Percentiles rank a stretch among this genome's conserved stretches.
phyloP scores from a whole-genome alignment of 805 yeast species.

The Ogataea pini region DNA sequence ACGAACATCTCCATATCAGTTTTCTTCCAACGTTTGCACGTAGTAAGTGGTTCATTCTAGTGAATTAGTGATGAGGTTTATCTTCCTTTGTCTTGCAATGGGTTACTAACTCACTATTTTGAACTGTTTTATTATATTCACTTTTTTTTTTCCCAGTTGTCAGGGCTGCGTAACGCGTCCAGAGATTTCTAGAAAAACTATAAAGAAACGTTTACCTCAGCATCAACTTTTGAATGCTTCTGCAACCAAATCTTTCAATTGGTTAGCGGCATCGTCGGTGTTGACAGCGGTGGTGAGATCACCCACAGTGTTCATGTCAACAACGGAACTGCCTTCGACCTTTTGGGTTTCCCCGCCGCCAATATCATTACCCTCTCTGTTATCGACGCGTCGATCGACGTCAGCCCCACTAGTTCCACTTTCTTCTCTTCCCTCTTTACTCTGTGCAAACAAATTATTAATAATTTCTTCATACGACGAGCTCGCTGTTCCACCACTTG shows the following conservation, averaged over 20 bases:
- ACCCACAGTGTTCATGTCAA: neutral
- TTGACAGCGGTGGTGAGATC: neutral
- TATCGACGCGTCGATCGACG: conserved; percentile 8
- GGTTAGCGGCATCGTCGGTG: conserved; percentile 30
- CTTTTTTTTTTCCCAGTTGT: neutral
- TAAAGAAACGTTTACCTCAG: neutral
- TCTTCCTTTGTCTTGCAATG: neutral
- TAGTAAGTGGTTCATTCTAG: conserved; percentile 1
- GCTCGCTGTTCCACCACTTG: neutral
- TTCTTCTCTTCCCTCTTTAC: conserved; percentile 6
- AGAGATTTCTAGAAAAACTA: conserved; percentile 17
- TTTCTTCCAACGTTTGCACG: conserved; percentile 2
- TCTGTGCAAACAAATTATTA: conserved; percentile 23
- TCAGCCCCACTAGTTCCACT: neutral
- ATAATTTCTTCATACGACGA: conserved; percentile 27
- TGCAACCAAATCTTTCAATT: conserved; percentile 36
- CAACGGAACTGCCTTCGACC: too few relatives aligned
- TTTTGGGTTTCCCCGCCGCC: too few relatives aligned
- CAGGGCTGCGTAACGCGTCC: conserved; percentile 18
- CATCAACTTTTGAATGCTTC: conserved; percentile 32
- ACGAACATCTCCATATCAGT: conserved; percentile 7
- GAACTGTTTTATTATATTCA: neutral
- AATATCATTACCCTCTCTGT: too few relatives aligned
- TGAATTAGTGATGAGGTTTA: neutral
- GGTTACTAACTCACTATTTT: neutral